These are phyloP conservation scores for Botrytis galanthina DNA, from an alignment of 2,329 filamentous ascomycete genomes.

Conservation along the genomic window DNA sequence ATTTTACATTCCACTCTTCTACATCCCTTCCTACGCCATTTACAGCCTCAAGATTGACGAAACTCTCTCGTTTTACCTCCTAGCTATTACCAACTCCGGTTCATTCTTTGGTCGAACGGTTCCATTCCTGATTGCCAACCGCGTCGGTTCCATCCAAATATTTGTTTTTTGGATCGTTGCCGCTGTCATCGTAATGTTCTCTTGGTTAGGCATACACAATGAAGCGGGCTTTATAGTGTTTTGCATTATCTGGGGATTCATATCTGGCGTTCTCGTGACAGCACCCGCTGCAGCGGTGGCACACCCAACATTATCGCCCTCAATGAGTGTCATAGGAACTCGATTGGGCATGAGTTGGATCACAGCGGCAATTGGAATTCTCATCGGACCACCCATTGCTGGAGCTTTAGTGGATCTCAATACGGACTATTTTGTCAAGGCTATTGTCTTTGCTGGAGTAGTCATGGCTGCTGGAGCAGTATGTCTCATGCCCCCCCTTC, in stretches of 20 bases:
- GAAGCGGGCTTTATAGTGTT: constrained; percentile 68
- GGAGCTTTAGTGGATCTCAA: constrained; percentile 13
- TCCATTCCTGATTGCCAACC: constrained; percentile 47
- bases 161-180: background rate
- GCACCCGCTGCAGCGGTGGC: constrained; percentile 10
- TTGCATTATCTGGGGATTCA: constrained; percentile 73
- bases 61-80: constrained; percentile 48
- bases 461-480: constrained; percentile 3
- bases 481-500: background rate
- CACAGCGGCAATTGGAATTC: constrained; percentile 16
- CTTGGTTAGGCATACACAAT: constrained; percentile 48
- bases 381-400: constrained; percentile 24
- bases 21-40: constrained; percentile 43
- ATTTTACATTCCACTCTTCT: constrained; percentile 51
- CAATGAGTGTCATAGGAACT: constrained; percentile 21
- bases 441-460: constrained; percentile 11
- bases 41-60: constrained; percentile 45
- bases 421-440: background rate
- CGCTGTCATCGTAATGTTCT: constrained; percentile 28
- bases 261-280: constrained; percentile 53
- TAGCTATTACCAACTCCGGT: constrained; percentile 50
- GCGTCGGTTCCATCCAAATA: constrained; percentile 49
- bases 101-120: constrained; percentile 52
- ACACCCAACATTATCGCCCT: constrained; percentile 7
- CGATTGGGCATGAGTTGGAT: constrained; percentile 21